Evolutionary conservation across 2,329 filamentous ascomycete genomes (phyloP).

Genomic region (Teratosphaeria zuluensis): DNA sequence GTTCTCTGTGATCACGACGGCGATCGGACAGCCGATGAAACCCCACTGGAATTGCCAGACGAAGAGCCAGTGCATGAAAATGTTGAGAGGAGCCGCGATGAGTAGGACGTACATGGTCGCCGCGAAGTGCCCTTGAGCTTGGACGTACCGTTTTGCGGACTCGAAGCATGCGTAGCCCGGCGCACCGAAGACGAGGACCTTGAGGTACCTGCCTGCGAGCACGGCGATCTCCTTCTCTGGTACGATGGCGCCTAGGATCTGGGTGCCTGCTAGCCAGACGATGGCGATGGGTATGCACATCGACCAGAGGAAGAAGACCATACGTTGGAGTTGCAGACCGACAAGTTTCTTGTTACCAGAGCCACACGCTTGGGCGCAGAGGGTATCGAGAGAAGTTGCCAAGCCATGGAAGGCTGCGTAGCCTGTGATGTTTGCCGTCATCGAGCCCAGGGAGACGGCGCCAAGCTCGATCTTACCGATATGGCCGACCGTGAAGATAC

Average conservation of each 20-base stretch:
- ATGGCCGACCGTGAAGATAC: slow-evolving; percentile 41
- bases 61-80: slow-evolving; percentile 68
- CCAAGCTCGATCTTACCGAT: slow-evolving; percentile 40
- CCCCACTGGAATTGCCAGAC: slow-evolving; percentile 59
- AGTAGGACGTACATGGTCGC: slow-evolving; percentile 76
- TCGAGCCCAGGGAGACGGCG: slow-evolving; percentile 37
- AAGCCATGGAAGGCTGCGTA: slow-evolving; percentile 50
- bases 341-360: slow-evolving; percentile 84
- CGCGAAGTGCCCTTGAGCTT: slow-evolving; percentile 78
- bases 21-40: slow-evolving; percentile 72
- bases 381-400: slow-evolving; percentile 80
- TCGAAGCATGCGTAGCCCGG: slow-evolving; percentile 72
- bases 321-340: slow-evolving; percentile 70
- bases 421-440: slow-evolving; percentile 41
- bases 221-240: slow-evolving; percentile 61
- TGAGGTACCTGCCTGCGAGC: slow-evolving; percentile 65
- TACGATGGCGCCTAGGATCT: slow-evolving; percentile 54
- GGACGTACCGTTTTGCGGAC: slow-evolving; percentile 72
- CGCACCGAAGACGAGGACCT: slow-evolving; percentile 58
- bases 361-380: slow-evolving; percentile 89
- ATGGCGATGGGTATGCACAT: slow-evolving; percentile 63
- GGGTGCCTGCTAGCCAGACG: slow-evolving; percentile 60
- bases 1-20: slow-evolving; percentile 65
- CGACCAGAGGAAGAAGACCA: slow-evolving; percentile 66
- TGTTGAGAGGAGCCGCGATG: slow-evolving; percentile 73